Conservation (phyloP, 345 rosid genomes). For the Psidium friedrichsthalianum region DNA sequence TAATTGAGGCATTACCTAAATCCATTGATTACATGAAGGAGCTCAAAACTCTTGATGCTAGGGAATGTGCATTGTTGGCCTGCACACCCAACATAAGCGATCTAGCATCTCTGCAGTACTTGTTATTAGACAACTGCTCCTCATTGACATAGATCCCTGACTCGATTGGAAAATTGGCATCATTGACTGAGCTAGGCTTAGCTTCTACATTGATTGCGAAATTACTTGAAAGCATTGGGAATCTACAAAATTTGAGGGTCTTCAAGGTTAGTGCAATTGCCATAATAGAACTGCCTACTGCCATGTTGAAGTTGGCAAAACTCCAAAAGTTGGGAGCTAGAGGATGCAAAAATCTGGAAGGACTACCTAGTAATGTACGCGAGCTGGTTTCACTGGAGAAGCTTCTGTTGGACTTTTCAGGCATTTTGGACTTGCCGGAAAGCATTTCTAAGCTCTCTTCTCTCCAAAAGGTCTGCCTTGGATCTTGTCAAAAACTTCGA, state of each 20-base stretch:
- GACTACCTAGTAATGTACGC: background rate
- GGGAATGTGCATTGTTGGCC: background rate
- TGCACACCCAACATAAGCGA: background rate
- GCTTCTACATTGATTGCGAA: background rate
- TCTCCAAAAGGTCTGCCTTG: background rate
- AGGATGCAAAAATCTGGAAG: rapidly evolving
- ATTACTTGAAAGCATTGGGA: background rate
- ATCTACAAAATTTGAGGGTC: background rate
- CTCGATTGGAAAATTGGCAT: too few species aligned
- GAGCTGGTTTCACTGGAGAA: background rate
- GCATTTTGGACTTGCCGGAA: background rate
- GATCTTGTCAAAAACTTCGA: rapidly evolving
- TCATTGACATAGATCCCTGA: too few species aligned
- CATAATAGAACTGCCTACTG: background rate
- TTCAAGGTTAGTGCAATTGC: rapidly evolving
- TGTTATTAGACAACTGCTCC: too few species aligned
- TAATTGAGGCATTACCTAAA: too few species aligned
- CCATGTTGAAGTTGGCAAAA: background rate
- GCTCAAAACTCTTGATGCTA: too few species aligned
- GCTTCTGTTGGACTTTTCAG: background rate
- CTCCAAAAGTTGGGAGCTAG: rapidly evolving
- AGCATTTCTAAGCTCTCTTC: background rate
- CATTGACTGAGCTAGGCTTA: too few species aligned
- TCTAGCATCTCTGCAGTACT: background rate
- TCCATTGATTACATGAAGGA: too few species aligned